Evolutionary conservation across 2,329 filamentous ascomycete species (phyloP).

Genomic region (Arthrocladium fulminans): DNA sequence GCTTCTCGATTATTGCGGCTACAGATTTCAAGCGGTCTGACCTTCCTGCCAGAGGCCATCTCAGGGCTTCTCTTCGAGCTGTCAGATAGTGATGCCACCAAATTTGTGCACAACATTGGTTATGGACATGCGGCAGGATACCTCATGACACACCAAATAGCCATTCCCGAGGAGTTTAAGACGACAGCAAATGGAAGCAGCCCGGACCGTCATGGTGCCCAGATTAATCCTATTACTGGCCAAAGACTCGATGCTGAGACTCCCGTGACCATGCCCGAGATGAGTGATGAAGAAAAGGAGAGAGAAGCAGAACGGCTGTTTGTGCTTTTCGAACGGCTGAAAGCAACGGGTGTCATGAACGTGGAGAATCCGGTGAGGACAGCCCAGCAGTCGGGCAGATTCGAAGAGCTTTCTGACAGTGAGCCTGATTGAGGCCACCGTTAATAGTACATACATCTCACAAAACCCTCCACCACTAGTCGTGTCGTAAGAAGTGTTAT

Average conservation of each 20-base stretch:
- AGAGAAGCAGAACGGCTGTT: constrained; percentile 82
- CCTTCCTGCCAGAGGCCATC: constrained; percentile 64
- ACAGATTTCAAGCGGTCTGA: constrained; percentile 62
- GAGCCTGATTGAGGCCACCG: constrained; percentile 9
- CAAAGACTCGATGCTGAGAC: constrained; percentile 58
- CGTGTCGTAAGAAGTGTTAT: no score
- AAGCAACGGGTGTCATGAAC: constrained; percentile 64
- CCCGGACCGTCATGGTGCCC: constrained; percentile 27
- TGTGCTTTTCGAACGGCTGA: constrained; percentile 81
- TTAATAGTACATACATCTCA: not conserved
- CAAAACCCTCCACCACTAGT: not conserved
- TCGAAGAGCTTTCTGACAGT: constrained; percentile 39
- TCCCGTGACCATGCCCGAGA: constrained; percentile 50
- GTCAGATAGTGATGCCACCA: constrained; percentile 67
- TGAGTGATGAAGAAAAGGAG: constrained; percentile 89
- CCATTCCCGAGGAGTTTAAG: constrained; percentile 59
- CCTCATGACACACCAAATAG: constrained; percentile 72
- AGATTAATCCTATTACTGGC: constrained; percentile 77
- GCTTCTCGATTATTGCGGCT: constrained; percentile 69
- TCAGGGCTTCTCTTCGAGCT: constrained; percentile 78
- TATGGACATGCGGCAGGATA: constrained; percentile 92
- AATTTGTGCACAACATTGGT: constrained; percentile 82
- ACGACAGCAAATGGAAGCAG: constrained; percentile 33
- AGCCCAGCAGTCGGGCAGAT: constrained; percentile 59
- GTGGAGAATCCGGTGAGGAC: constrained; percentile 70